Conservation (phyloP, 164 flowering plant species). For the Vitis cinerea region DNA sequence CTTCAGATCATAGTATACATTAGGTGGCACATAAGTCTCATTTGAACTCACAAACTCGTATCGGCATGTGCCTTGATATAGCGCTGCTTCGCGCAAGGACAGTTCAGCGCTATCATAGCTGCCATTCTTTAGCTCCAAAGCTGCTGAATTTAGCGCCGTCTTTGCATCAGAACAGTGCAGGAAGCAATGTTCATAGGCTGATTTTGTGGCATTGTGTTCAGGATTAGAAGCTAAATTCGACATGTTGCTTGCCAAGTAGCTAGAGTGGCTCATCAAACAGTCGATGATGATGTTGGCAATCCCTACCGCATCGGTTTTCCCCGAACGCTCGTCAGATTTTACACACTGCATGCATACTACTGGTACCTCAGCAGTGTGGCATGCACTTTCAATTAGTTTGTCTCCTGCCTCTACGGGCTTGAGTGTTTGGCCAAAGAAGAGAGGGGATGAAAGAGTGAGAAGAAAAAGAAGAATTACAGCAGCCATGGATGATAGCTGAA, state of each 20-base stretch:
- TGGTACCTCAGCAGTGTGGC: slow-evolving; percentile 14
- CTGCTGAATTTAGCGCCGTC: not conserved
- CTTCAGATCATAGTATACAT: no score
- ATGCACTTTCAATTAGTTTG: not conserved
- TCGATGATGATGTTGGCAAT: slow-evolving; percentile 9
- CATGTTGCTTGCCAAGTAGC: slow-evolving; percentile 7
- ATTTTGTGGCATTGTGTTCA: not conserved
- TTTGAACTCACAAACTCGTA: no score
- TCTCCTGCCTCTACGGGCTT: not conserved
- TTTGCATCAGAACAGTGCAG: not conserved
- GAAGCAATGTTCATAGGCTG: not conserved
- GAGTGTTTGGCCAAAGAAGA: no score
- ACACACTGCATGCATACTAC: slow-evolving; percentile 14
- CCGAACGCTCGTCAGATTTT: slow-evolving; percentile 1
- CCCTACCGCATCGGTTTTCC: not conserved
- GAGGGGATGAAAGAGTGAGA: no score
- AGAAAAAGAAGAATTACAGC: no score
- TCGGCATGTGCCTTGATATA: no score
- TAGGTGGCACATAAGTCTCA: no score
- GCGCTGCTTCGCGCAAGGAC: no score
- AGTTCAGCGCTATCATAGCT: no score
- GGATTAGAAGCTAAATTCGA: not conserved
- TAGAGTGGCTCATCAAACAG: slow-evolving; percentile 2
- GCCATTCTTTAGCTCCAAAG: no score
- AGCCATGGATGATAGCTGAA: no score